Base-by-base conservation (phyloP, 352 stramenopile genomes). In the Phytopythium helicoides region DNA sequence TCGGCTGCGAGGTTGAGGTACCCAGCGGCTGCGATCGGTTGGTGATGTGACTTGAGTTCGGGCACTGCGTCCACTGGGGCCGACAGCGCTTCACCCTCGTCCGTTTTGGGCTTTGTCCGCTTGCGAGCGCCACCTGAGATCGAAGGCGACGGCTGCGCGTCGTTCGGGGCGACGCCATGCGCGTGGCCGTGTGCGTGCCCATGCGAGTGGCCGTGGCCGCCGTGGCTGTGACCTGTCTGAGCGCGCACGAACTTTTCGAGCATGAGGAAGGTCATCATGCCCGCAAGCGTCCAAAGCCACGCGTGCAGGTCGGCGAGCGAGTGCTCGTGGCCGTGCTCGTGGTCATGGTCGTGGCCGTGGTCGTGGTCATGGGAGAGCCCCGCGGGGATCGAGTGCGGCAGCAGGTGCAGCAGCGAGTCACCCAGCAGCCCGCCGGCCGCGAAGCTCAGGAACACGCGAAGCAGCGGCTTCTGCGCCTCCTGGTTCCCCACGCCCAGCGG, bases 1-100 rank as follows among this genome's bases (percentile, higher is more conserved):
- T 97, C 90, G n/a, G 86, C 89, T 3, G 79, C 86, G 35, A 97
- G 74, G 58, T 97, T 97, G 7, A 97, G 60, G 58, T 94, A 96
- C 1, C 85, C 90, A n/a, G 82, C 82, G 14, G 87, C 81, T 3
- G 82, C 79, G 55, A 92, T 89, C 39, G 64, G 62, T 52, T 74
- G 69, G 38, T 73, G 70, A 12, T 15, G 28, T n/a, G 46, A 21
- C 23, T 28, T 40, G 51, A 35, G 39, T 68, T 54, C 25, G 56
- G 42, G 19, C 36, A 63, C 42, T 41, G 66, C 46, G 26, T 47
- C 38, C 28, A 47, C 52, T 34, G 40, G n/a, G 66, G 40, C 28
- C 53, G 41, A n/a, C 15, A 66, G 58, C 4, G 36, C 47, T 14
- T 68, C 60, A 16, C 73, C 56, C 33, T 81, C 69, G 58, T 70